These are phyloP conservation scores for Russula griseocarnosa DNA, from an alignment of 768 basidiomycete species.

Conservation along the genomic window DNA sequence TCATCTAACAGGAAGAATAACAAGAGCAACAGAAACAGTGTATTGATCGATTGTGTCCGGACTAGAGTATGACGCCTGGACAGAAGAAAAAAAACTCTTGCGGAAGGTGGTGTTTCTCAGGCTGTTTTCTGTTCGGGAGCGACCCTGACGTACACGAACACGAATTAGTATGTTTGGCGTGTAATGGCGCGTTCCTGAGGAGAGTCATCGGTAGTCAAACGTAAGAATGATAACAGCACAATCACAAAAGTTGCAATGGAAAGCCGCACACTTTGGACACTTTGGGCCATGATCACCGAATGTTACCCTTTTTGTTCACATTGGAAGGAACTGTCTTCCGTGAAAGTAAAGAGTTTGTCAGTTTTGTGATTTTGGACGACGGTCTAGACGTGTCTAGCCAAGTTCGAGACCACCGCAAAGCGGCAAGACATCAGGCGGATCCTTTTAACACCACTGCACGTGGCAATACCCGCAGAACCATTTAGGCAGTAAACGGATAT, in stretches of 20 bases:
- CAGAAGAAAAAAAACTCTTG: not conserved
- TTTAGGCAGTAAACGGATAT: not conserved
- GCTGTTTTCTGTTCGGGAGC: not conserved
- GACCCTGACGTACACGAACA: not conserved
- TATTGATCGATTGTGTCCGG: not conserved
- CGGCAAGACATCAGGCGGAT: not conserved
- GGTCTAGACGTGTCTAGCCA: not conserved
- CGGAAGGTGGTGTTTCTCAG: not conserved
- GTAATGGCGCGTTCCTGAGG: not conserved
- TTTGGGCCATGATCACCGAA: not conserved
- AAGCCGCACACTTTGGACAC: not conserved
- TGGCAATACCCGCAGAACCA: not conserved
- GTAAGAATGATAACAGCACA: not conserved
- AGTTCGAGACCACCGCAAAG: not conserved
- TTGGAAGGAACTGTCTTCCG: not conserved
- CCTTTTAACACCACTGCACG: not conserved
- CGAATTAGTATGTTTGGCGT: not conserved
- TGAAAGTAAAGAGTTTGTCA: not conserved
- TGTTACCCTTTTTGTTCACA: not conserved
- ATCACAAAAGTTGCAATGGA: too few species aligned
- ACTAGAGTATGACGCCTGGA: not conserved
- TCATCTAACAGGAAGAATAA: not conserved
- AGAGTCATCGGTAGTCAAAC: constrained; percentile 21
- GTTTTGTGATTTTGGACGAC: not conserved
- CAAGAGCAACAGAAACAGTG: not conserved